A percentile compares a stretch with the other conserved stretches of the same genome.
These are phyloP conservation scores for Aspergillus bombycis DNA, from an alignment of 2,329 filamentous ascomycete species.

Conservation along the genomic window DNA sequence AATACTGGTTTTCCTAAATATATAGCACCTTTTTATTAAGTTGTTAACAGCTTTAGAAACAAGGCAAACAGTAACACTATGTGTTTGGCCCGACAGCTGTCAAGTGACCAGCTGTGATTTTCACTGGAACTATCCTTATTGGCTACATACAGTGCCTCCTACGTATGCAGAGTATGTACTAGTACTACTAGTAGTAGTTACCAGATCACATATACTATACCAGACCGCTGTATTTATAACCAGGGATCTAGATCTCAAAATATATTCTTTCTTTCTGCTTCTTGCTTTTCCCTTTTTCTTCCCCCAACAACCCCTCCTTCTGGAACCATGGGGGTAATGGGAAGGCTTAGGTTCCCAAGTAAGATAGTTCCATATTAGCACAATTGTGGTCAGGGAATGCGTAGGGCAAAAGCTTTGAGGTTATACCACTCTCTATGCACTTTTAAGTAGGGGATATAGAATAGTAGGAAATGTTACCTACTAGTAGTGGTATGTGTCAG, in stretches of 20 bases:
- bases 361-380: neutral
- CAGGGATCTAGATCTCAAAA: slow-evolving; percentile 19
- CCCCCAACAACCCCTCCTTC: neutral
- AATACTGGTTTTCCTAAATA: neutral
- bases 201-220: slow-evolving; percentile 1
- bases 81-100: slow-evolving; percentile 27
- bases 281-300: neutral
- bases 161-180: slow-evolving; percentile 6
- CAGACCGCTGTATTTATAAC: slow-evolving; percentile 14
- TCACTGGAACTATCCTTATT: slow-evolving; percentile 35
- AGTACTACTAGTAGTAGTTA: slow-evolving; percentile 14
- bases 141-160: slow-evolving; percentile 18
- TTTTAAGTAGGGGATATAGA: neutral
- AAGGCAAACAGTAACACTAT: slow-evolving; percentile 18
- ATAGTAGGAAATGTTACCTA: neutral
- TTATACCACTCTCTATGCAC: neutral
- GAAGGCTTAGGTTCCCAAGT: neutral
- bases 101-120: slow-evolving; percentile 46
- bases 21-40: neutral
- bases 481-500: neutral
- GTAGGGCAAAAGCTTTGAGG: neutral
- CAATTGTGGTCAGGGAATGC: neutral
- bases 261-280: neutral
- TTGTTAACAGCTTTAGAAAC: slow-evolving; percentile 12
- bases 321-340: neutral